phyloP scores from a whole-genome alignment of 2,329 filamentous ascomycete genomes.

The Monilinia aucupariae region DNA sequence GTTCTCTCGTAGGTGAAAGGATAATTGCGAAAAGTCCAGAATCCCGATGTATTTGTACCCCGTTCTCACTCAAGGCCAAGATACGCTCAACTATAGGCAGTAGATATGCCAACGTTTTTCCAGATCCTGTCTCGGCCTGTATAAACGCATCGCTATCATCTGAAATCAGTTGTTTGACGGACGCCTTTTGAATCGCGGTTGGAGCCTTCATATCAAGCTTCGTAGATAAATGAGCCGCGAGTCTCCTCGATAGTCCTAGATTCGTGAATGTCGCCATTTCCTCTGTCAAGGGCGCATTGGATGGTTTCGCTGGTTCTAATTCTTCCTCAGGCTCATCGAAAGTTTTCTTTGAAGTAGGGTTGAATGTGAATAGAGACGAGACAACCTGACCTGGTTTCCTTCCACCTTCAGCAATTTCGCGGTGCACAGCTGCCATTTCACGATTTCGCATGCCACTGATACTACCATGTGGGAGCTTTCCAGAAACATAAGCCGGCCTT shows the following conservation, averaged over 20 bases:
- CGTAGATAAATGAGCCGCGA: constrained; percentile 75
- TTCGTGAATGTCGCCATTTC: constrained; percentile 82
- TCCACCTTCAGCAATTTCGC: constrained; percentile 33
- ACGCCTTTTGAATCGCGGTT: constrained; percentile 89
- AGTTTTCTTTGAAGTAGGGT: constrained; percentile 66
- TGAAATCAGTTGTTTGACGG: constrained; percentile 72
- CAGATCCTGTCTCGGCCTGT: constrained; percentile 93
- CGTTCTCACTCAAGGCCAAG: constrained; percentile 61
- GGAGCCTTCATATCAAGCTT: constrained; percentile 88
- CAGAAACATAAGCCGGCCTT: constrained; percentile 31
- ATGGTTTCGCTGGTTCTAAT: constrained; percentile 61
- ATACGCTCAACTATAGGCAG: constrained; percentile 87
- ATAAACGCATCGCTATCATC: constrained; percentile 89
- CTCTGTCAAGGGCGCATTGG: constrained; percentile 82
- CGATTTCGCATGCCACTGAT: constrained; percentile 31
- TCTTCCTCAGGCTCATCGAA: constrained; percentile 44
- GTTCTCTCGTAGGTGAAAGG: constrained; percentile 86
- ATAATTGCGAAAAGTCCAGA: constrained; percentile 91
- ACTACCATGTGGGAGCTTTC: constrained; percentile 29
- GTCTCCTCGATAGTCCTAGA: constrained; percentile 71
- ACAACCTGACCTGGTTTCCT: constrained; percentile 59
- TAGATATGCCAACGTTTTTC: constrained; percentile 95
- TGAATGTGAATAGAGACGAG: constrained; percentile 88
- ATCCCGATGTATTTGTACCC: constrained; percentile 64
- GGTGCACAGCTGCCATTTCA: constrained; percentile 14